These are phyloP conservation scores for Tritrichomonas musculus DNA, from an alignment of 208 protist species.

Conservation along the genomic window DNA sequence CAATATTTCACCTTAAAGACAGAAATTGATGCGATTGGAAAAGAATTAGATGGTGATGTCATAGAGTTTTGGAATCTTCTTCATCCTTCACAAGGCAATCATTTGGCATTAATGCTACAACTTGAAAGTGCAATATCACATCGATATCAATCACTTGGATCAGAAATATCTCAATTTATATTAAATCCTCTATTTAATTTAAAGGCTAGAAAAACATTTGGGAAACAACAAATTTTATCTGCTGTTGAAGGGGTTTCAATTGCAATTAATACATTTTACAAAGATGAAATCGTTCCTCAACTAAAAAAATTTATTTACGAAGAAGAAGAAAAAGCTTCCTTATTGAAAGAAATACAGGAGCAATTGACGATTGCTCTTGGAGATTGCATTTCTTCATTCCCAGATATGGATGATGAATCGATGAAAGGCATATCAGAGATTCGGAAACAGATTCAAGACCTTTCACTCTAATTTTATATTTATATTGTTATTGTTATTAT, in stretches of 20 bases:
- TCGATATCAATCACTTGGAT: not conserved
- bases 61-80: not conserved
- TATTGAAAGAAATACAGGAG: not conserved
- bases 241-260: not conserved
- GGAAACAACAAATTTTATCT: not conserved
- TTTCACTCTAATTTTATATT: not conserved
- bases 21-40: not conserved
- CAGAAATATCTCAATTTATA: not conserved
- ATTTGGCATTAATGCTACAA: not conserved
- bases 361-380: not conserved
- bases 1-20: not conserved
- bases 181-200: not conserved
- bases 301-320: not conserved
- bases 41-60: not conserved
- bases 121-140: not conserved
- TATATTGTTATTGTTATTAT: no score
- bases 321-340: not conserved
- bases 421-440: not conserved
- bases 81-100: not conserved
- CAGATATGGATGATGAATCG: not conserved
- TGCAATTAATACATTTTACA: not conserved
- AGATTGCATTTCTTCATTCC: not conserved
- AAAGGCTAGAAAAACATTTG: not conserved
- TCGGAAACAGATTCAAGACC: not conserved
- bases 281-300: not conserved